phyloP scores from a whole-genome alignment of 371 early-diverging fungal genomes.

The Apophysomyces variabilis region DNA sequence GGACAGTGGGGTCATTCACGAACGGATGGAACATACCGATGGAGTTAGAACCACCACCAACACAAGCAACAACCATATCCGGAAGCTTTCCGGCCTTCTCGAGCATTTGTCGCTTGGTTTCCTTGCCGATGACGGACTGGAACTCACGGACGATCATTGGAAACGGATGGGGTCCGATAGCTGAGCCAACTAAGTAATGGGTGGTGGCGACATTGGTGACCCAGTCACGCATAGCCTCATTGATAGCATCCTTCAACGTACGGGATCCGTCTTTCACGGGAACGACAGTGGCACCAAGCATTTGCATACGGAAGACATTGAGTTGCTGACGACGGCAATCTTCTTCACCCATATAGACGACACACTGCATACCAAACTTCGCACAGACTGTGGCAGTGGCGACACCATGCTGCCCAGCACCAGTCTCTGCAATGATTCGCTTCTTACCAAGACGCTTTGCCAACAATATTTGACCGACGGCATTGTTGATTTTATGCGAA shows the following conservation, averaged over 20 bases:
- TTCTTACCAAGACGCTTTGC: conserved; percentile 95
- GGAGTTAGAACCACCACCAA: conserved; percentile 93
- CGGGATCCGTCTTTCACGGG: conserved; percentile 80
- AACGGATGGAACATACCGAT: conserved; percentile 98
- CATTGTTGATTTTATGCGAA: conserved; percentile 98
- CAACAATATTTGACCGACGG: conserved; percentile 91
- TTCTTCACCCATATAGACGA: conserved; percentile 97
- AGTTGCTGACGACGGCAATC: conserved; percentile 94
- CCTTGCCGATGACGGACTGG: conserved; percentile 92
- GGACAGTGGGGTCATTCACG: conserved; percentile 78
- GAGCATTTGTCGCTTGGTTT: conserved; percentile 84
- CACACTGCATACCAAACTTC: conserved; percentile 94
- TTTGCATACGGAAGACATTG: conserved; percentile 95
- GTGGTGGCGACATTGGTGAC: conserved; percentile 93
- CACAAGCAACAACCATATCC: conserved; percentile 94
- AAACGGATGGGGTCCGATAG: conserved; percentile 96
- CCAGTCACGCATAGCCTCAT: conserved; percentile 99
- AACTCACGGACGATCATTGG: conserved; percentile 95
- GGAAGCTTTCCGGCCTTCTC: conserved; percentile 85
- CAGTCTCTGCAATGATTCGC: conserved; percentile 98
- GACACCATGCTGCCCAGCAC: conserved; percentile 98
- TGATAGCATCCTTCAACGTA: conserved; percentile 97
- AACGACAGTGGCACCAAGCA: conserved; percentile 93
- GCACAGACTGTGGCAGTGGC: conserved; percentile 98
- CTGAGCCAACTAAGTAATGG: conserved; percentile 96